Base-by-base conservation (phyloP, 345 rosid genomes). In the Eucalyptus regnans region DNA sequence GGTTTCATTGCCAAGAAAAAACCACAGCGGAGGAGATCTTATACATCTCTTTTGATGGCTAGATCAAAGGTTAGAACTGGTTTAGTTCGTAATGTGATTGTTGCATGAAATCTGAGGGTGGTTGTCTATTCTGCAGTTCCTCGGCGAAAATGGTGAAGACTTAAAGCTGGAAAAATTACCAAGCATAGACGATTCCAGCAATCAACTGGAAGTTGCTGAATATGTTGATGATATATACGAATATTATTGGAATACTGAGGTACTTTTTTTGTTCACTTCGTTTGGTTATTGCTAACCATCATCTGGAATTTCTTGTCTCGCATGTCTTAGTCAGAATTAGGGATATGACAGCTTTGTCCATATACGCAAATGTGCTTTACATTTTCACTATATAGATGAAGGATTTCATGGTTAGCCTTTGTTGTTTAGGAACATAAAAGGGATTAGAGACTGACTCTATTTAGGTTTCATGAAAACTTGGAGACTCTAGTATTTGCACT, bases 161-260 rank as follows among this genome's bases (percentile, higher is more conserved):
- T 76, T 87, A 25, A 87, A 88, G 87, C 89, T 88, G 88, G 95
- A 92, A 90, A 92, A 93, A 86, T 93, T 95, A 90, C 97, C 97
- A 43, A 92, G 89, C 68, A 97, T 98, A 89, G 97, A 98, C 91
- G 95, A 97, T 93, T 90, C 91, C 85, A 91, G 93, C 90, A 96
- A 96, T 93, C 96, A 94, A 62, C 91, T 98, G 88, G 99, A 98
- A 94, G 99, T 97, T 89, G 98, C 99, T 90, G 98, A 98, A 89
- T 98, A 98, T 76, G 98, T 97, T 88, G 98, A 98, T 91, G 98
- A 96, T 87, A 98, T 97, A 89, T 98, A 97, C 89, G 95, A 94
- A 89, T 97, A 94, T 91, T 97, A 98, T 90, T 97, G 99, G 99
- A 91, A 92, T 85, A 87, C 92, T 64, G 99, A 98, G 98, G 99